A percentile compares a stretch with the other conserved stretches of the same genome.
Evolutionary conservation across 306 rosid genomes (phyloP).

Genomic region (Fragaria vesca): DNA sequence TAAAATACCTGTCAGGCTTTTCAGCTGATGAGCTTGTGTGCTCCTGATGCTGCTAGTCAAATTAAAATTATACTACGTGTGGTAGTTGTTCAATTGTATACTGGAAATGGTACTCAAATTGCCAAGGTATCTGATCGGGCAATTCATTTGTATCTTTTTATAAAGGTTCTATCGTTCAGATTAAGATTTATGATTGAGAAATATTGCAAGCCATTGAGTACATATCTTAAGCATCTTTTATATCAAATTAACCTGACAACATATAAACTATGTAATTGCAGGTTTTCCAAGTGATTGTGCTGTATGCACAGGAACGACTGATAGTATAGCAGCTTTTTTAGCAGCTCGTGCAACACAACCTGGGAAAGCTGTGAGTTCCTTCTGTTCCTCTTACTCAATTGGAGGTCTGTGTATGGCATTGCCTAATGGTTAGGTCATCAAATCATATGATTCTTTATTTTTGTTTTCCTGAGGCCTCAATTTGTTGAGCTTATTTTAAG

Average conservation of each 20-base stretch:
- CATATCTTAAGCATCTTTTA: not conserved
- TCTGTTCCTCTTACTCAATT: not conserved
- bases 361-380: conserved; percentile 69
- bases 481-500: not conserved
- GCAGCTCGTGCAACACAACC: conserved; percentile 84
- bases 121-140: not conserved
- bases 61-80: not conserved
- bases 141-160: not conserved
- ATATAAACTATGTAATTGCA: conserved; percentile 31
- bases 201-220: not conserved
- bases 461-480: not conserved
- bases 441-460: not conserved
- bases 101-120: not conserved
- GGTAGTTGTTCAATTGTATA: not conserved
- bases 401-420: not conserved
- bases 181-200: not conserved
- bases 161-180: not conserved
- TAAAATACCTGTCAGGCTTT: not conserved
- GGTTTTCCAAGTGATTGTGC: conserved; percentile 72
- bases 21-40: not conserved
- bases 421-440: not conserved
- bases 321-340: conserved; percentile 93
- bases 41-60: not conserved
- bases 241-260: not conserved
- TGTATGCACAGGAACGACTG: conserved; percentile 91